These are phyloP conservation scores for Astrocystis sublimbata DNA, from an alignment of 495 filamentous ascomycete species.

Conservation along the genomic window DNA sequence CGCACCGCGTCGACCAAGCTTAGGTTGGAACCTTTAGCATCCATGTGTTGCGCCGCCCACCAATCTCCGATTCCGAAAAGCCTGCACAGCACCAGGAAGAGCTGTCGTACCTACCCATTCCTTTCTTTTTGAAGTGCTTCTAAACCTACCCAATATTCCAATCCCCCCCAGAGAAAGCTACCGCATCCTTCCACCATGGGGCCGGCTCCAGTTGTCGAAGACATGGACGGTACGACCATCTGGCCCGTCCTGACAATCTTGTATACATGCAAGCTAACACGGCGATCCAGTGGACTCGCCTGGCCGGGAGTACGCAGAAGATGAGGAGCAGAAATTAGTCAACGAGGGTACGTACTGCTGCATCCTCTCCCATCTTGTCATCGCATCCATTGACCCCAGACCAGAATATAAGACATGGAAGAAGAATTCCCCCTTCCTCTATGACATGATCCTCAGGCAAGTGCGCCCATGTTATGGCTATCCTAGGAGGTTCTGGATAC, in stretches of 20 bases:
- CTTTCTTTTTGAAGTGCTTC: background rate
- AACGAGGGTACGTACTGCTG: conserved; percentile 79
- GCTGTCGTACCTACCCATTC: background rate
- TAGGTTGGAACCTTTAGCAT: conserved; percentile 8
- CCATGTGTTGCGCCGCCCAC: background rate
- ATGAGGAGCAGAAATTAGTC: conserved; percentile 75
- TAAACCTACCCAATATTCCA: background rate
- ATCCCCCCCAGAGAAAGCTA: background rate
- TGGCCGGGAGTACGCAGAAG: conserved; percentile 69
- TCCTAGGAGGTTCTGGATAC: background rate
- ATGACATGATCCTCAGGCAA: conserved; percentile 87
- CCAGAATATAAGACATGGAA: conserved; percentile 99
- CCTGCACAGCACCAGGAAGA: background rate
- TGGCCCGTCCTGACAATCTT: background rate
- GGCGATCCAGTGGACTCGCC: conserved; percentile 45
- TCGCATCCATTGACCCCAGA: conserved; percentile 16
- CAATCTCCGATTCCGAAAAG: background rate
- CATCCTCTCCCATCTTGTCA: background rate
- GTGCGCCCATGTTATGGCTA: background rate
- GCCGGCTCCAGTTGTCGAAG: conserved; percentile 50
- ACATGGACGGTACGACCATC: conserved; percentile 49
- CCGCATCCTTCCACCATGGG: conserved; percentile 40
- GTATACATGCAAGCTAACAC: conserved; percentile 18
- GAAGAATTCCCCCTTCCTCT: conserved; percentile 98
- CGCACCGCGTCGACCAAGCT: conserved; percentile 30